Evolutionary conservation across 257 asterid species (phyloP).

Genomic region (Solanum medicagineum): DNA sequence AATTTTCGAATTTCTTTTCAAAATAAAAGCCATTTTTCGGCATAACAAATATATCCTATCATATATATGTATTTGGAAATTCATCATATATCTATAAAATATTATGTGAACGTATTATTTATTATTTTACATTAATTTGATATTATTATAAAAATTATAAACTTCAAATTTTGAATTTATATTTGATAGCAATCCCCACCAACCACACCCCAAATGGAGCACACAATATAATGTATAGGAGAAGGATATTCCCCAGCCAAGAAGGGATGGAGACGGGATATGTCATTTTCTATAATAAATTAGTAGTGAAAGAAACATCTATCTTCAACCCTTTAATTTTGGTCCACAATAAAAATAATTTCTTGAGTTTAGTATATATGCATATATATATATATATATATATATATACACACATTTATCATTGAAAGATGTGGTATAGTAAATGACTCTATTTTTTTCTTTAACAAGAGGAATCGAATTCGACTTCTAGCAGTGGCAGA

Average conservation of each 20-base stretch:
- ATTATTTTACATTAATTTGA: not conserved
- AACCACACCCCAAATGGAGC: not conserved
- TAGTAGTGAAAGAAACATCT: not conserved
- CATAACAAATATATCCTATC: not conserved
- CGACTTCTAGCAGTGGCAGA: too few relatives aligned
- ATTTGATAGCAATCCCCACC: not conserved
- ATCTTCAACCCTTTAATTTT: not conserved
- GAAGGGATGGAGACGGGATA: not conserved
- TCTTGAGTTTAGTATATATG: not conserved
- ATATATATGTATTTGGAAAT: not conserved
- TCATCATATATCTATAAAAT: not conserved
- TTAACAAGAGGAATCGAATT: too few relatives aligned
- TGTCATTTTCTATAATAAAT: not conserved
- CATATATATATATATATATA: not conserved
- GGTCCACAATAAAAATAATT: not conserved
- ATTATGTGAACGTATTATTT: not conserved
- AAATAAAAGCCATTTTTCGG: too few relatives aligned
- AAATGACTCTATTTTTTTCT: too few relatives aligned
- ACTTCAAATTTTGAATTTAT: not conserved
- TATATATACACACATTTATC: not conserved
- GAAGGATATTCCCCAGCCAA: not conserved
- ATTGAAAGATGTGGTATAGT: too few relatives aligned
- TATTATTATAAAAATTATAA: not conserved
- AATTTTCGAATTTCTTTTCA: too few relatives aligned
- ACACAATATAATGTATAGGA: not conserved